phyloP scores from a whole-genome alignment of 768 basidiomycete species.

The Stropharia rugosoannulata region DNA sequence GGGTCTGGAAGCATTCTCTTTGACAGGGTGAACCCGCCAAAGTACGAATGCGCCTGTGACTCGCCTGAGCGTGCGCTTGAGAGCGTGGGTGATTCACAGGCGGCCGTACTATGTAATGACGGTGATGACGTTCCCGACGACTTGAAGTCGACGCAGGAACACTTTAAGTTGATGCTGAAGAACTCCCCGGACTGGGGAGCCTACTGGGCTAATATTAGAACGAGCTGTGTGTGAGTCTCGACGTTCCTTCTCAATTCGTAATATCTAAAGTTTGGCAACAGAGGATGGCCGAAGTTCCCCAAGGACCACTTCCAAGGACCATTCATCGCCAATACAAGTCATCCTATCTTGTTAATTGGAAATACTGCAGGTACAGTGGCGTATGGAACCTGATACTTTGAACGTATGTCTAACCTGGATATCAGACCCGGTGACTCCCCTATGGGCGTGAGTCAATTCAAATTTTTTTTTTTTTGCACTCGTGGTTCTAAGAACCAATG shows the following conservation, averaged over 20 bases:
- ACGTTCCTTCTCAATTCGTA: background rate
- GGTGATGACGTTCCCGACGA: conserved; percentile 36
- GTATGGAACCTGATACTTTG: background rate
- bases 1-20: conserved; percentile 30
- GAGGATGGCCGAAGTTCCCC: conserved; percentile 23
- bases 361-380: conserved; percentile 34
- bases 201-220: conserved; percentile 26
- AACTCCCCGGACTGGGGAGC: conserved; percentile 26
- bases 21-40: conserved; percentile 12
- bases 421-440: conserved; percentile 31
- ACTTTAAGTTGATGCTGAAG: conserved; percentile 27
- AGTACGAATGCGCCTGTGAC: conserved; percentile 29
- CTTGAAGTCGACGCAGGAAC: conserved; percentile 29
- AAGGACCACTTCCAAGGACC: conserved; percentile 28
- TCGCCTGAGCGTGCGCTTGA: conserved; percentile 24
- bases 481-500: background rate
- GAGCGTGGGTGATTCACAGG: conserved; percentile 35
- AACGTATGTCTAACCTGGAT: background rate
- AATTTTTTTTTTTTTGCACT: background rate
- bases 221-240: conserved; percentile 27
- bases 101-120: conserved; percentile 31
- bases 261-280: background rate
- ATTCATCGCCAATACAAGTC: conserved; percentile 32
- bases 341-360: conserved; percentile 37
- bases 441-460: conserved; percentile 23